A percentile compares a stretch with the other conserved stretches of the same genome.
Evolutionary conservation across 2,329 filamentous ascomycete genomes (phyloP).

Genomic region (Sordariomycetes sp.): DNA sequence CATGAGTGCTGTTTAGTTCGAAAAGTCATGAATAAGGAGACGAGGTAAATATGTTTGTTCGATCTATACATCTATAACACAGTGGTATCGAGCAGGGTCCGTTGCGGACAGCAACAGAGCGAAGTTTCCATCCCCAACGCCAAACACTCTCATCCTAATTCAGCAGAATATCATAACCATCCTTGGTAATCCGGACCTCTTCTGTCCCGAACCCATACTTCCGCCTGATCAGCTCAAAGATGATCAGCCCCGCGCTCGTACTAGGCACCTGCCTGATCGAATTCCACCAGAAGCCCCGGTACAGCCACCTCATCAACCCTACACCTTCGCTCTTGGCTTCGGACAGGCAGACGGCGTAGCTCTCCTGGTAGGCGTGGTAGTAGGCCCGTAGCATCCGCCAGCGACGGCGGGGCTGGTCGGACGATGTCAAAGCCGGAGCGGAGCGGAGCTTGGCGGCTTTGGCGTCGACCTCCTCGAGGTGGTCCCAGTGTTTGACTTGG

Average conservation of each 20-base stretch:
- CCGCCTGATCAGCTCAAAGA: slow-evolving; percentile 66
- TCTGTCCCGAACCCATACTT: slow-evolving; percentile 60
- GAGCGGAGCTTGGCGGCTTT: slow-evolving; percentile 38
- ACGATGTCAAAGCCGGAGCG: slow-evolving; percentile 15
- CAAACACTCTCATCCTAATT: slow-evolving; percentile 4
- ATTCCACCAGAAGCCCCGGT: slow-evolving; percentile 62
- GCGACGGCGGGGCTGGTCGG: slow-evolving; percentile 18
- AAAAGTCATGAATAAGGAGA: too few species aligned
- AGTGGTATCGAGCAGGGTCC: too few species aligned
- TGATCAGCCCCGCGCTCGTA: slow-evolving; percentile 67
- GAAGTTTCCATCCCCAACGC: too few species aligned
- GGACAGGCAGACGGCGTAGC: slow-evolving; percentile 48
- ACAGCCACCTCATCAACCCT: slow-evolving; percentile 54
- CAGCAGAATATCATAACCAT: slow-evolving; percentile 64
- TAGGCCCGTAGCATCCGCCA: slow-evolving; percentile 55
- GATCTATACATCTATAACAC: too few species aligned
- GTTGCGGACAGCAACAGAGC: too few species aligned
- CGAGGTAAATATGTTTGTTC: too few species aligned
- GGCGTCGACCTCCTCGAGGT: slow-evolving; percentile 62
- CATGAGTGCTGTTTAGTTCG: too few species aligned
- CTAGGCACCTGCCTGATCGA: slow-evolving; percentile 68
- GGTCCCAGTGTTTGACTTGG: slow-evolving; percentile 64
- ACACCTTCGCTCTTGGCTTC: slow-evolving; percentile 48
- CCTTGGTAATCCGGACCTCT: slow-evolving; percentile 54
- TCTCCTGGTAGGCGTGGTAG: slow-evolving; percentile 62